Percentiles rank a stretch among this genome's conserved stretches.
Evolutionary conservation across 768 basidiomycete species (phyloP).

Genomic region (Russula griseocarnosa): DNA sequence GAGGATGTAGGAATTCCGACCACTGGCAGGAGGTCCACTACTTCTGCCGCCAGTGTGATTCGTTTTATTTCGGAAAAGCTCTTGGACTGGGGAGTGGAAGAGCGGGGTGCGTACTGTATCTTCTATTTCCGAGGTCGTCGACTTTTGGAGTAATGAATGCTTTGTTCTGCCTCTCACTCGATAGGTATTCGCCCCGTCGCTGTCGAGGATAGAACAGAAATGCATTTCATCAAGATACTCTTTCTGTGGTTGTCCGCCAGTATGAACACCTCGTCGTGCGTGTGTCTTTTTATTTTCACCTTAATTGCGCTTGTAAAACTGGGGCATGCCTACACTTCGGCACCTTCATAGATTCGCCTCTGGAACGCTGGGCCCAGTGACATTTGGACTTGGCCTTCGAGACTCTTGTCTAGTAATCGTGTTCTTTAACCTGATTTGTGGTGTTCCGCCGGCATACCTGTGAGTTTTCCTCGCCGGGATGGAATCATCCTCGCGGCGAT

Average conservation of each 20-base stretch:
- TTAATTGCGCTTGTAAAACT: neutral
- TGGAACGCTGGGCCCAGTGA: constrained; percentile 45
- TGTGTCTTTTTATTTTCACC: constrained; percentile 2
- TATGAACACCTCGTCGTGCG: constrained; percentile 40
- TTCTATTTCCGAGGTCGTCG: neutral
- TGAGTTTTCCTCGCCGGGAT: constrained; percentile 26
- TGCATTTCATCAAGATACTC: constrained; percentile 40
- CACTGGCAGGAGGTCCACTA: too few relatives aligned
- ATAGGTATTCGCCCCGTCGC: constrained; percentile 39
- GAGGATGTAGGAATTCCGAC: neutral
- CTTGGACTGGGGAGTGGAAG: constrained; percentile 30
- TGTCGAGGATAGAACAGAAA: constrained; percentile 36
- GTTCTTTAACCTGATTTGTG: constrained; percentile 45
- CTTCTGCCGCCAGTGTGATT: too few relatives aligned
- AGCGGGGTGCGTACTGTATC: constrained; percentile 32
- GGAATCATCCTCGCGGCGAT: neutral
- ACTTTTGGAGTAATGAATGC: neutral
- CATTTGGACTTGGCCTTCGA: constrained; percentile 43
- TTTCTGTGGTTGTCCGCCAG: constrained; percentile 42
- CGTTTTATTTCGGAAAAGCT: too few relatives aligned
- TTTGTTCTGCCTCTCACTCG: neutral
- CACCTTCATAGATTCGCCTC: constrained; percentile 41
- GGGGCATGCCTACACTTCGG: neutral
- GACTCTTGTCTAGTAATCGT: constrained; percentile 45
- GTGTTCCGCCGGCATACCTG: constrained; percentile 44